phyloP scores from a whole-genome alignment of 1,284 basidiomycete species.

The Mycena citricolor region DNA sequence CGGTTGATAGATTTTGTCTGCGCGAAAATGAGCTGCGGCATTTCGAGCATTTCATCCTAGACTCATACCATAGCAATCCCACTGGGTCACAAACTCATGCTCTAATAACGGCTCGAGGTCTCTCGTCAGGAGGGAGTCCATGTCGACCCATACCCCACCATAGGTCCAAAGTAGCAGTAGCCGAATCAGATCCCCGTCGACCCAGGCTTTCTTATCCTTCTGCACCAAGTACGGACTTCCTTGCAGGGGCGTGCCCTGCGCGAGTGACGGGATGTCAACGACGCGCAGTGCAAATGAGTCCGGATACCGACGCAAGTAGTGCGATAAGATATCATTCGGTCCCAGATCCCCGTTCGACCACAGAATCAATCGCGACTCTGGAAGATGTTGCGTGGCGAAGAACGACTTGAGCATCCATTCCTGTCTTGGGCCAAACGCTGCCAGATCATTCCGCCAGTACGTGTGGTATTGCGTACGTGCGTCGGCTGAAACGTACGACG shows the following conservation, averaged over 20 bases:
- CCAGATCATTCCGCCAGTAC: constrained; percentile 88
- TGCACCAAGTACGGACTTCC: constrained; percentile 55
- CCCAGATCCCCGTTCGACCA: constrained; percentile 86
- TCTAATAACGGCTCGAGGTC: constrained; percentile 82
- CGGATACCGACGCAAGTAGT: constrained; percentile 64
- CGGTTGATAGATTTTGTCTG: constrained; percentile 84
- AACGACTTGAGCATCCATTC: constrained; percentile 87
- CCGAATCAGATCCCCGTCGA: constrained; percentile 89
- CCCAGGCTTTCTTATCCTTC: constrained; percentile 82
- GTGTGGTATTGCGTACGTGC: constrained; percentile 75
- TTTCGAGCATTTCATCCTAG: neutral
- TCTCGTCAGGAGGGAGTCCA: constrained; percentile 88
- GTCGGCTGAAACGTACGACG: constrained; percentile 34
- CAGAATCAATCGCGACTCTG: constrained; percentile 65
- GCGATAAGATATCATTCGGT: constrained; percentile 56
- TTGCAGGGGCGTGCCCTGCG: constrained; percentile 74
- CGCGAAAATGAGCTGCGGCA: neutral
- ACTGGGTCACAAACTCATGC: constrained; percentile 92
- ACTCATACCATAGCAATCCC: constrained; percentile 95
- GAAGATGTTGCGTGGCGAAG: constrained; percentile 82
- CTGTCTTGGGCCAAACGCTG: constrained; percentile 75
- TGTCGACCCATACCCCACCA: constrained; percentile 93
- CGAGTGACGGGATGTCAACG: constrained; percentile 67
- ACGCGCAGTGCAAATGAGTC: constrained; percentile 67
- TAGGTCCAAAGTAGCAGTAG: constrained; percentile 85